These are phyloP conservation scores for Scutellaria barbata DNA, from an alignment of 257 asterid species.

Conservation along the genomic window DNA sequence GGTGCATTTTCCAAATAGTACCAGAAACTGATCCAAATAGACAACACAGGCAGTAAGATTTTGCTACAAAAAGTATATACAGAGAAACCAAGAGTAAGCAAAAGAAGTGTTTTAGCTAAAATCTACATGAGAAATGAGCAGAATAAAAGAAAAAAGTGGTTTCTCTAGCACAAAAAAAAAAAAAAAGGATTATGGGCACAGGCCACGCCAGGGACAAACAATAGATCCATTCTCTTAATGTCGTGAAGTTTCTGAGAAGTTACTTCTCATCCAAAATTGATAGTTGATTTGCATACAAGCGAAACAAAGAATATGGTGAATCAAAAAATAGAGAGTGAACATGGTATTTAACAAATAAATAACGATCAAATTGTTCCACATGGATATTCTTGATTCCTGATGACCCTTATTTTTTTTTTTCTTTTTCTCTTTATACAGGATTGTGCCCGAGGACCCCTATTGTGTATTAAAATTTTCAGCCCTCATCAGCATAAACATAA, in stretches of 20 bases:
- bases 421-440: background rate
- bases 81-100: slow-evolving; percentile 6
- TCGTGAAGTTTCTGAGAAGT: background rate
- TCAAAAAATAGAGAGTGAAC: background rate
- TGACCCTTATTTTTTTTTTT: background rate
- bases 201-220: slow-evolving; percentile 3
- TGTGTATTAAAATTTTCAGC: background rate
- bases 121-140: background rate
- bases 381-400: slow-evolving; percentile 6
- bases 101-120: background rate
- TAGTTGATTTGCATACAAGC: slow-evolving; percentile 4
- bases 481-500: slow-evolving; percentile 4
- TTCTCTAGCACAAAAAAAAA: slow-evolving; percentile 8
- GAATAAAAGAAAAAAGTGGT: background rate
- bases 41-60: slow-evolving; percentile 13
- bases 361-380: slow-evolving; percentile 14
- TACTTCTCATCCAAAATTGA: background rate
- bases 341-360: background rate
- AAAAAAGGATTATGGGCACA: slow-evolving; percentile 18
- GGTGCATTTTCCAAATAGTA: slow-evolving; percentile 2
- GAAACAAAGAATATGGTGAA: background rate
- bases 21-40: slow-evolving; percentile 12
- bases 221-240: background rate
- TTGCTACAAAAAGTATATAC: slow-evolving; percentile 8
- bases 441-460: background rate